Evolutionary conservation across 495 filamentous ascomycete genomes (phyloP).

Genomic region (Penicillium tannophilum): DNA sequence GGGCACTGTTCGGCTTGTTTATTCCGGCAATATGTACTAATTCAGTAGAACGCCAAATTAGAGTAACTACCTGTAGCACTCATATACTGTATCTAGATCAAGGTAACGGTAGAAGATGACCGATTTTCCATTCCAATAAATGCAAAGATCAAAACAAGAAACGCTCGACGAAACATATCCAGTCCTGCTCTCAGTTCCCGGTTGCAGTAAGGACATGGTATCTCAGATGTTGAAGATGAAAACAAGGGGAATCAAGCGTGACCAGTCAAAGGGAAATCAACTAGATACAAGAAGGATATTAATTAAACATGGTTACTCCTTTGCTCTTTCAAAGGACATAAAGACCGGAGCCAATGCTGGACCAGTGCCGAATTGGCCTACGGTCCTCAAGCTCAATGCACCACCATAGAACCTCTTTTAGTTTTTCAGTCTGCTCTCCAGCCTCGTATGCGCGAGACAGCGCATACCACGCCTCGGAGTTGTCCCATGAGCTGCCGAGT

Average conservation of each 20-base stretch:
- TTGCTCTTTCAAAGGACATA: constrained; percentile 42
- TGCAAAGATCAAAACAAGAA: constrained; percentile 14
- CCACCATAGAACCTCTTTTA: constrained; percentile 73
- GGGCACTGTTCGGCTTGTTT: neutral
- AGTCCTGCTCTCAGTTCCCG: constrained; percentile 18
- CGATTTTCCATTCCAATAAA: constrained; percentile 22
- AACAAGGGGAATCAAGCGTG: constrained; percentile 16
- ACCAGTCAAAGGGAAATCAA: constrained; percentile 18
- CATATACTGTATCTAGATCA: too few species aligned
- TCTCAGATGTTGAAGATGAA: constrained; percentile 29
- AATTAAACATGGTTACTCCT: constrained; percentile 10
- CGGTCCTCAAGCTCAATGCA: constrained; percentile 66
- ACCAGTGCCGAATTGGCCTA: constrained; percentile 51
- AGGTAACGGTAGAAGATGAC: constrained; percentile 2
- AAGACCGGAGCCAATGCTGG: constrained; percentile 47
- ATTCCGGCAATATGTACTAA: too few species aligned
- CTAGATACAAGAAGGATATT: constrained; percentile 35
- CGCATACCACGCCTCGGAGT: constrained; percentile 90
- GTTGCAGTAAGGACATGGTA: constrained; percentile 34
- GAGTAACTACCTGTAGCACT: too few species aligned
- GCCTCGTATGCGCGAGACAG: constrained; percentile 84
- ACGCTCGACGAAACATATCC: constrained; percentile 10
- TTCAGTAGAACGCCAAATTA: too few species aligned
- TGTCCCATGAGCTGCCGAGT: constrained; percentile 87
- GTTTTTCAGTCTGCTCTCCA: constrained; percentile 78